These are phyloP conservation scores for Hyphodiscus sp. DNA, from an alignment of 2,329 filamentous ascomycete genomes.

Conservation along the genomic window DNA sequence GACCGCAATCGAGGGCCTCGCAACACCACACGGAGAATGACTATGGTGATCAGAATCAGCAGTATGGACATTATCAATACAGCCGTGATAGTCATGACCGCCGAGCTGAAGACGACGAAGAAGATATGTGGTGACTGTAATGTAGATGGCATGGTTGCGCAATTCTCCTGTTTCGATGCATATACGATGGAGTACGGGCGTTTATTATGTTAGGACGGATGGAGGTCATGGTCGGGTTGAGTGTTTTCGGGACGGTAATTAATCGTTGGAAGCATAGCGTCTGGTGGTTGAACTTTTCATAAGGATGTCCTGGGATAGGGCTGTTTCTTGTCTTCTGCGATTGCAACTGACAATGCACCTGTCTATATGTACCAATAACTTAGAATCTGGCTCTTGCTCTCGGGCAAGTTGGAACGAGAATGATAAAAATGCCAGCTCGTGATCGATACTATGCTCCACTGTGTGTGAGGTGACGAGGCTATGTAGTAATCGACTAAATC, in stretches of 20 bases:
- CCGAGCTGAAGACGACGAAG: slow-evolving; percentile 22
- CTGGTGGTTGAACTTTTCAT: slow-evolving; percentile 18
- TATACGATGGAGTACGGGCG: slow-evolving; percentile 30
- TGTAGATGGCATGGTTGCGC: background rate
- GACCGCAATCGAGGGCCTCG: slow-evolving; percentile 29
- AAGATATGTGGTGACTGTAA: slow-evolving; percentile 29
- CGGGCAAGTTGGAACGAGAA: slow-evolving; percentile 18
- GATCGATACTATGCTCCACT: too few species aligned
- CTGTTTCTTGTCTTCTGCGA: slow-evolving; percentile 20
- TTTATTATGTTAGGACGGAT: slow-evolving; percentile 18
- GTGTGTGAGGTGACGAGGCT: too few species aligned
- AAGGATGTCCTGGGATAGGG: slow-evolving; percentile 8
- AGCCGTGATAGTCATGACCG: slow-evolving; percentile 19
- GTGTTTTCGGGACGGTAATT: slow-evolving; percentile 13
- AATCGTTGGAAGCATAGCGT: slow-evolving; percentile 30
- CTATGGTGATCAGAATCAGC: slow-evolving; percentile 27
- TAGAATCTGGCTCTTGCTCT: slow-evolving; percentile 17
- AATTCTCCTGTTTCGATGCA: slow-evolving; percentile 22
- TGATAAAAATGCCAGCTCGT: slow-evolving; percentile 8
- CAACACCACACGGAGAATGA: slow-evolving; percentile 27
- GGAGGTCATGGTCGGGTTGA: slow-evolving; percentile 6
- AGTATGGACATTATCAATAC: slow-evolving; percentile 27
- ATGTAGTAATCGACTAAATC: background rate
- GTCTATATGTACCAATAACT: slow-evolving; percentile 25
- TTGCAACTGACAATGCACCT: slow-evolving; percentile 12